Evolutionary conservation across 2,329 filamentous ascomycete species (phyloP).

Genomic region (Neofusicoccum sp.): DNA sequence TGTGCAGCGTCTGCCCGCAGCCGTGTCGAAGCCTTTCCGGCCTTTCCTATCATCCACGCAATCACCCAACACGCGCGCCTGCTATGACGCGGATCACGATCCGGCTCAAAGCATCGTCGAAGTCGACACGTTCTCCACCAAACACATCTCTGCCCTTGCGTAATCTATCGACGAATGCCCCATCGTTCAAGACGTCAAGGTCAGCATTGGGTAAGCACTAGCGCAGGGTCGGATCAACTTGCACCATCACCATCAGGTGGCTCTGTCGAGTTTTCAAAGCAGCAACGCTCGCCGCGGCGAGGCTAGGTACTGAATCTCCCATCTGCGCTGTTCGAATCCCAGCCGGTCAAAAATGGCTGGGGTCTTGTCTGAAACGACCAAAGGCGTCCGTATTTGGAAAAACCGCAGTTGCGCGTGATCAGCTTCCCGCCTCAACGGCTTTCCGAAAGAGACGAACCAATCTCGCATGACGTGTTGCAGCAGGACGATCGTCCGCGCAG

Average conservation of each 20-base stretch:
- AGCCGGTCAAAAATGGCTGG: not conserved
- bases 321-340: not conserved
- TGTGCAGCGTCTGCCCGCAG: not conserved
- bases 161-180: not conserved
- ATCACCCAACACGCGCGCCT: not conserved
- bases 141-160: not conserved
- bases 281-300: not conserved
- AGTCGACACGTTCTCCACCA: not conserved
- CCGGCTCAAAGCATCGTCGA: not conserved
- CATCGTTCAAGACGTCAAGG: not conserved
- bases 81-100: not conserved
- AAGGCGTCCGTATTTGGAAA: not conserved
- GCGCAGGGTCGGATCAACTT: not conserved
- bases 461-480: not conserved
- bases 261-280: not conserved
- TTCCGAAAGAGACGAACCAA: not conserved
- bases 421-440: not conserved
- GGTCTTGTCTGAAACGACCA: not conserved
- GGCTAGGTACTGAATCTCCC: not conserved
- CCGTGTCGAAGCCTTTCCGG: not conserved
- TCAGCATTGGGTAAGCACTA: slow-evolving; percentile 9
- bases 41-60: not conserved
- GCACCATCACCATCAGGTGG: not conserved
- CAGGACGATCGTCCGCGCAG: not conserved
- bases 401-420: not conserved